A percentile compares a stretch with the other conserved stretches of the same genome.
phyloP scores from a whole-genome alignment of 2,329 filamentous ascomycete species.

The Clarireedia hainanense region DNA sequence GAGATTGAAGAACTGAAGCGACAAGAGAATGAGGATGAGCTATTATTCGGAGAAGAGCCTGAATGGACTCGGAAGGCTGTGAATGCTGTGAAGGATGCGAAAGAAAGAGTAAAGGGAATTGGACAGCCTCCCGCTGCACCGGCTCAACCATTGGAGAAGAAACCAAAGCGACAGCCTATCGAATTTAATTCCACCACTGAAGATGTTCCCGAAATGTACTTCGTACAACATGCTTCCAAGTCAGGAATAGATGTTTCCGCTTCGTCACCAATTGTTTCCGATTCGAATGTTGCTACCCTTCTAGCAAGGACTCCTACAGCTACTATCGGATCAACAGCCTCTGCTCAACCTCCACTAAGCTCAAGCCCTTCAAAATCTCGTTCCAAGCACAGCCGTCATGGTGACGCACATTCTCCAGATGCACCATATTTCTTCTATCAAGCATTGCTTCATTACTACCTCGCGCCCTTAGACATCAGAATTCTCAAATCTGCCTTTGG shows the following conservation, averaged over 20 bases:
- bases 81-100: slow-evolving; percentile 62
- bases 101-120: slow-evolving; percentile 64
- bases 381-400: not conserved
- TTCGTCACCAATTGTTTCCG: not conserved
- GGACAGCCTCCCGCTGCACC: slow-evolving; percentile 53
- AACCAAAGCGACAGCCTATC: slow-evolving; percentile 39
- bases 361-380: not conserved
- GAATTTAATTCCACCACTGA: slow-evolving; percentile 39
- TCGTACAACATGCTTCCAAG: slow-evolving; percentile 37
- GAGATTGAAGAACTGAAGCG: slow-evolving; percentile 67
- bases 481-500: slow-evolving; percentile 66
- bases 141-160: slow-evolving; percentile 42
- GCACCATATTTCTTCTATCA: slow-evolving; percentile 64
- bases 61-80: slow-evolving; percentile 88
- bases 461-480: slow-evolving; percentile 65
- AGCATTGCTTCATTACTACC: slow-evolving; percentile 62
- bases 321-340: not conserved
- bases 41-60: slow-evolving; percentile 86
- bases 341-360: not conserved
- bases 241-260: slow-evolving; percentile 34
- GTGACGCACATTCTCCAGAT: slow-evolving; percentile 17
- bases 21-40: slow-evolving; percentile 82
- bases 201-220: slow-evolving; percentile 43
- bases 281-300: not conserved
- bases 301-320: not conserved